Evolutionary conservation across 169 alveolate genomes (phyloP).

Genomic region (Miamiensis avidus): DNA sequence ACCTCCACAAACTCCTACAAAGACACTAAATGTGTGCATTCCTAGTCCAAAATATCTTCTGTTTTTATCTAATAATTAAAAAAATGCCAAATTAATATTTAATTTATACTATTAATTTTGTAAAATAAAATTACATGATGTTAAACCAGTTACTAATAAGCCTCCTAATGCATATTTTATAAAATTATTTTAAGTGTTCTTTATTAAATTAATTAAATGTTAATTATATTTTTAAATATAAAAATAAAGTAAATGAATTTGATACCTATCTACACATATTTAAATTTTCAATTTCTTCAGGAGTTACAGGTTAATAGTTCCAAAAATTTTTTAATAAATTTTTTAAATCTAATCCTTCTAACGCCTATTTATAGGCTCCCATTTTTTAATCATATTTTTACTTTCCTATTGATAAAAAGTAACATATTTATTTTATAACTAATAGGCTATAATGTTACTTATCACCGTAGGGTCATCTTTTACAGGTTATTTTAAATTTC

Average conservation of each 20-base stretch:
- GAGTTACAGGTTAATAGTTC: slow-evolving; percentile 38
- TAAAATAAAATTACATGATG: slow-evolving; percentile 13
- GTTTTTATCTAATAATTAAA: slow-evolving; percentile 20
- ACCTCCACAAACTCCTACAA: slow-evolving; percentile 32
- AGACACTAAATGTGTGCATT: slow-evolving; percentile 28
- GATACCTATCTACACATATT: slow-evolving; percentile 32
- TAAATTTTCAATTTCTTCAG: slow-evolving; percentile 47
- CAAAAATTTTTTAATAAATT: slow-evolving; percentile 35
- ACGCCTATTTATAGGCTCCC: slow-evolving; percentile 34
- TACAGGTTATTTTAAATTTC: slow-evolving; percentile 26
- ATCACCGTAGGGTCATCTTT: slow-evolving; percentile 39
- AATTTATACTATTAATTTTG: no score
- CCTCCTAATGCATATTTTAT: slow-evolving; percentile 26
- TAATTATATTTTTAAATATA: background rate
- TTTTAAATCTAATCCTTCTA: slow-evolving; percentile 35
- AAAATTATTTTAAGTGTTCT: slow-evolving; percentile 27
- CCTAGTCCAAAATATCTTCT: slow-evolving; percentile 30
- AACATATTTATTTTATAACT: background rate
- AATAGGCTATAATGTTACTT: background rate
- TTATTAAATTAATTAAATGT: background rate
- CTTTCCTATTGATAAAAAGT: slow-evolving; percentile 8
- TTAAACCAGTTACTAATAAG: slow-evolving; percentile 18
- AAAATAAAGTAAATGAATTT: background rate
- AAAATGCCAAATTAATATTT: no score
- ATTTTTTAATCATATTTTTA: slow-evolving; percentile 44